These are phyloP conservation scores for Wickerhamomyces bovis DNA, from an alignment of 805 yeast genomes.

Conservation along the genomic window DNA sequence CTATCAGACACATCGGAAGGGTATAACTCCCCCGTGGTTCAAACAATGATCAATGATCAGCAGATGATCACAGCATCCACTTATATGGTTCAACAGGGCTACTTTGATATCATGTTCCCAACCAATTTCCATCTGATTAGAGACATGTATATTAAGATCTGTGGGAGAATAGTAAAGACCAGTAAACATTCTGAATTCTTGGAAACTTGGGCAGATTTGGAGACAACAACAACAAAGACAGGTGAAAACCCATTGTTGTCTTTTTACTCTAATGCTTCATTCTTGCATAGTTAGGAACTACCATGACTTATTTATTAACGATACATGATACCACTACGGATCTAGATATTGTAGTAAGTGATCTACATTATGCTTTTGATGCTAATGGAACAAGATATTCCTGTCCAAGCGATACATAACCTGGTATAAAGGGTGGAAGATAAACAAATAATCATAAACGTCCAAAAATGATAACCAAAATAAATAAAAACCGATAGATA, in stretches of 20 bases:
- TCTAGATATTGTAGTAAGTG: neutral
- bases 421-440: neutral
- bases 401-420: neutral
- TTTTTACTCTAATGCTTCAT: conserved; percentile 69
- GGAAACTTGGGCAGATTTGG: conserved; percentile 63
- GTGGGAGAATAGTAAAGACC: conserved; percentile 51
- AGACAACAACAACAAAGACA: conserved; percentile 58
- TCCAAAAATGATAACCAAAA: too few relatives aligned
- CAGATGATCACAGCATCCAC: conserved; percentile 64
- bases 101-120: conserved; percentile 81
- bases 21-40: conserved; percentile 72
- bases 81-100: conserved; percentile 81
- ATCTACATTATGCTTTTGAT: too few relatives aligned
- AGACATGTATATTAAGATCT: conserved; percentile 56
- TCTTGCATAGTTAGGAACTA: conserved; percentile 31
- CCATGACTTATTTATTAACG: neutral
- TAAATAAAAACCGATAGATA: too few relatives aligned
- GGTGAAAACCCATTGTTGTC: conserved; percentile 86
- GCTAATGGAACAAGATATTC: too few relatives aligned
- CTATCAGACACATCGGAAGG: conserved; percentile 46
- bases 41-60: conserved; percentile 56
- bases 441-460: too few relatives aligned
- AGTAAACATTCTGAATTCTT: conserved; percentile 61
- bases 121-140: conserved; percentile 64
- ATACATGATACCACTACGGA: neutral